A percentile compares a stretch with the other conserved stretches of the same genome.
phyloP scores from a whole-genome alignment of 2,329 filamentous ascomycete genomes.

The Diplocarpon mali region DNA sequence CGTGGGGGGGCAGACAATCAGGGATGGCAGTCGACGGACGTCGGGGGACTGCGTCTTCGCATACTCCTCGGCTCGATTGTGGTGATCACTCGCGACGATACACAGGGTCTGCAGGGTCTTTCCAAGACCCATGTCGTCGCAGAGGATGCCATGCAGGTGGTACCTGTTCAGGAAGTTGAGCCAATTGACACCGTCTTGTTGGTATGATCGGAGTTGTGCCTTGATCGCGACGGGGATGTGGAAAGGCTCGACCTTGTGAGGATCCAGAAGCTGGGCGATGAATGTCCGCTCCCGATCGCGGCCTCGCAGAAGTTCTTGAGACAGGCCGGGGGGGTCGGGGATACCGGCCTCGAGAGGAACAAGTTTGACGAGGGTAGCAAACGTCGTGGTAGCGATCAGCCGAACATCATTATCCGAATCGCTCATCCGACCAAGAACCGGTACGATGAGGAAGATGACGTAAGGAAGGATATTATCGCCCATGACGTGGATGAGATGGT shows the following conservation, averaged over 20 bases:
- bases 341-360: slow-evolving; percentile 96
- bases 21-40: slow-evolving; percentile 67
- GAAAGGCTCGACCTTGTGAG: slow-evolving; percentile 93
- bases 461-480: slow-evolving; percentile 92
- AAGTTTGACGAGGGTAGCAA: slow-evolving; percentile 92
- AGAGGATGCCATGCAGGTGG: slow-evolving; percentile 94
- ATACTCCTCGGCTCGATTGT: slow-evolving; percentile 83
- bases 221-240: slow-evolving; percentile 94
- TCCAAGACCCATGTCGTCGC: slow-evolving; percentile 97
- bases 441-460: slow-evolving; percentile 97
- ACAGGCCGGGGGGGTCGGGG: slow-evolving; percentile 87
- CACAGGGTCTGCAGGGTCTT: slow-evolving; percentile 97
- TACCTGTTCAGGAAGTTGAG: slow-evolving; percentile 96
- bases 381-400: slow-evolving; percentile 89
- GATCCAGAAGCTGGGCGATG: slow-evolving; percentile 89
- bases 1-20: slow-evolving; percentile 93
- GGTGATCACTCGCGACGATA: slow-evolving; percentile 95
- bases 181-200: slow-evolving; percentile 99
- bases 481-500: slow-evolving; percentile 97
- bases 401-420: slow-evolving; percentile 95
- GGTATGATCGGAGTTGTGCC: slow-evolving; percentile 89
- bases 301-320: slow-evolving; percentile 75
- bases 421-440: slow-evolving; percentile 94
- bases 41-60: slow-evolving; percentile 71
- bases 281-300: slow-evolving; percentile 93